phyloP scores from a whole-genome alignment of 768 basidiomycete species.

The Amanita muscaria region DNA sequence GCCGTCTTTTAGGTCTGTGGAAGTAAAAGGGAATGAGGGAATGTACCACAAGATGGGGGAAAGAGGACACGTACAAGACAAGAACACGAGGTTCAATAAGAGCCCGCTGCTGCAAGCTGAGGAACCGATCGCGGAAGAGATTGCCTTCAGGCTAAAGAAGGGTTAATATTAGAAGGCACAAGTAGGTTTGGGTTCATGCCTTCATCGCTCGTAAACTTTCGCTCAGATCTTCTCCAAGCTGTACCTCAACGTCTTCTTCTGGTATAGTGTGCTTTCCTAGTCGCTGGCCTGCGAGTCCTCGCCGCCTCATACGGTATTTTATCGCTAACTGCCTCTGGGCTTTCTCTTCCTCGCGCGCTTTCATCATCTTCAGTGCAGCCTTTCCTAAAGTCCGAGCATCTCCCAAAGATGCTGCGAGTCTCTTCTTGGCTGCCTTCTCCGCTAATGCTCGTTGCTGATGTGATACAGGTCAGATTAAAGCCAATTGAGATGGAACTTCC shows the following conservation, averaged over 20 bases:
- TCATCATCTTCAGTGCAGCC: conserved; percentile 25
- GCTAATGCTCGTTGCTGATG: conserved; percentile 63
- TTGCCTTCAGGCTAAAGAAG: conserved; percentile 79
- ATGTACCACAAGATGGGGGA: neutral
- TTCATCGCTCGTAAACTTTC: conserved; percentile 80
- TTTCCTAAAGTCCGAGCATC: conserved; percentile 44
- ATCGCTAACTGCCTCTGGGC: conserved; percentile 33
- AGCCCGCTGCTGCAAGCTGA: conserved; percentile 81
- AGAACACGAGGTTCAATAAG: conserved; percentile 81
- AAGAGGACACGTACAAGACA: conserved; percentile 48
- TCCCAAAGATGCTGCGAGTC: conserved; percentile 49
- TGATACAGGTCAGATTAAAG: neutral
- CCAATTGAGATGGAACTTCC: conserved; percentile 12
- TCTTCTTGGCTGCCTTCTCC: conserved; percentile 51
- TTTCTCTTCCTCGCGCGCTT: conserved; percentile 34
- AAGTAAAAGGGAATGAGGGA: conserved; percentile 1
- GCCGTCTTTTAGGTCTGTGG: conserved; percentile 44
- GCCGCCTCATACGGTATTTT: conserved; percentile 41
- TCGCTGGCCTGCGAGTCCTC: conserved; percentile 63
- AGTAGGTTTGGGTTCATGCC: conserved; percentile 12
- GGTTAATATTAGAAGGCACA: neutral
- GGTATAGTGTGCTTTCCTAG: conserved; percentile 77
- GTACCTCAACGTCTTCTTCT: conserved; percentile 65
- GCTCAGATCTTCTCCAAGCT: conserved; percentile 82
- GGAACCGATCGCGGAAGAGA: conserved; percentile 81